Conservation (phyloP, 495 filamentous ascomycete species). For the Penicillium riverlandense region DNA sequence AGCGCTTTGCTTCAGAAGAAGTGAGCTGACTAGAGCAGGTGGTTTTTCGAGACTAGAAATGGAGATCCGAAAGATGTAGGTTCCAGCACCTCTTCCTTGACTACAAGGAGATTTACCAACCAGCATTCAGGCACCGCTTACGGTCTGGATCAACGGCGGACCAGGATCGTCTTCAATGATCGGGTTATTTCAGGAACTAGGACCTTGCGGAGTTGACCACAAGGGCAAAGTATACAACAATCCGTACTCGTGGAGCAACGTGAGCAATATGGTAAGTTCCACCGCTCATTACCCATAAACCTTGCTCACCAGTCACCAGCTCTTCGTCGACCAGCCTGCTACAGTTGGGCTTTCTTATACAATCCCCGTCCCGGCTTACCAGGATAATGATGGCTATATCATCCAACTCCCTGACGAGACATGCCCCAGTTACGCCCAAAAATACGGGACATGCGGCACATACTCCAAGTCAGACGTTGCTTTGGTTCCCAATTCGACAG, state of each 20-base stretch:
- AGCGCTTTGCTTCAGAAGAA: no score
- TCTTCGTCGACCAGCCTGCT: constrained; percentile 52
- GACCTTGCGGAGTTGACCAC: constrained; percentile 51
- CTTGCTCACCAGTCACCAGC: constrained; percentile 1
- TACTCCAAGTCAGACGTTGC: constrained; percentile 44
- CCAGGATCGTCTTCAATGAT: constrained; percentile 56
- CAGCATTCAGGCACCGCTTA: constrained; percentile 40
- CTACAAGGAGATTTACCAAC: not conserved
- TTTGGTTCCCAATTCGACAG: constrained; percentile 48
- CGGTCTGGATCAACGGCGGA: constrained; percentile 57
- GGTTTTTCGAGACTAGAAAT: constrained; percentile 57
- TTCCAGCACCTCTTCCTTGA: not conserved
- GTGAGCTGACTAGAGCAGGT: constrained; percentile 15
- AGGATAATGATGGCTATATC: constrained; percentile 18
- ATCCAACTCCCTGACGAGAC: constrained; percentile 33
- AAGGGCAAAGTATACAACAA: constrained; percentile 46
- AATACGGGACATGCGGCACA: constrained; percentile 41
- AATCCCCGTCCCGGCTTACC: constrained; percentile 43
- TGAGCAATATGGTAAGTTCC: constrained; percentile 43
- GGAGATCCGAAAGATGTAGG: constrained; percentile 33
- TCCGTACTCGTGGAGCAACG: constrained; percentile 53
- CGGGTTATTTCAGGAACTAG: constrained; percentile 54
- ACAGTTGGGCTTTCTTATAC: constrained; percentile 56
- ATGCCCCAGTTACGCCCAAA: constrained; percentile 48
- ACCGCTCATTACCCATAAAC: not conserved